These are phyloP conservation scores for Trichoderma gamsii DNA, from an alignment of 495 filamentous ascomycete species.

Conservation along the genomic window DNA sequence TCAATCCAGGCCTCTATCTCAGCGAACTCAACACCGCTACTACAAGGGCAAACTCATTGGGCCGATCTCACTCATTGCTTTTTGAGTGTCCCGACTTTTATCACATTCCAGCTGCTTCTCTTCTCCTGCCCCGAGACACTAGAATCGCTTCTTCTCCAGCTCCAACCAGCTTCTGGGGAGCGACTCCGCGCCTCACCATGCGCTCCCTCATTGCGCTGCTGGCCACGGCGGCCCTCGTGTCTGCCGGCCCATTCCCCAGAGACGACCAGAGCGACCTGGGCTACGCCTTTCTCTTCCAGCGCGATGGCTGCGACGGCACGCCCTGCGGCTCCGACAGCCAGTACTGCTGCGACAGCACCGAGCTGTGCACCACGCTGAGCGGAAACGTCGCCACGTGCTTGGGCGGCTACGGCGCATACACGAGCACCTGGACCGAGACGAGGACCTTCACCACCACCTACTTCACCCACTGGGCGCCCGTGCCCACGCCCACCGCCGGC, in stretches of 20 bases:
- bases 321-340: constrained; percentile 63
- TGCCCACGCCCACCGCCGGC: constrained; percentile 37
- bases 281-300: constrained; percentile 36
- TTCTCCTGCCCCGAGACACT: neutral
- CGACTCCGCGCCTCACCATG: neutral
- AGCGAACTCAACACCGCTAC: neutral
- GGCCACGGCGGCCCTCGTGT: constrained; percentile 26
- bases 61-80: neutral
- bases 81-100: neutral
- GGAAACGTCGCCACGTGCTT: constrained; percentile 35
- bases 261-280: constrained; percentile 32
- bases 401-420: constrained; percentile 55
- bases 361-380: constrained; percentile 59
- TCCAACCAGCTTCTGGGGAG: neutral
- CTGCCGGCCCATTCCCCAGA: constrained; percentile 31
- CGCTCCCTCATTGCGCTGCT: constrained; percentile 21
- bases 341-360: constrained; percentile 58
- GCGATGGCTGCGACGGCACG: constrained; percentile 44
- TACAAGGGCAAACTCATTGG: neutral
- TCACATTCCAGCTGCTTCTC: neutral
- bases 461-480: constrained; percentile 43
- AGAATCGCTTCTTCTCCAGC: neutral
- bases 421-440: constrained; percentile 68
- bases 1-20: neutral
- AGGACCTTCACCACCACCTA: constrained; percentile 61